Evolutionary conservation across 352 stramenopile genomes (phyloP).

Genomic region (Nothophytophthora sp.): DNA sequence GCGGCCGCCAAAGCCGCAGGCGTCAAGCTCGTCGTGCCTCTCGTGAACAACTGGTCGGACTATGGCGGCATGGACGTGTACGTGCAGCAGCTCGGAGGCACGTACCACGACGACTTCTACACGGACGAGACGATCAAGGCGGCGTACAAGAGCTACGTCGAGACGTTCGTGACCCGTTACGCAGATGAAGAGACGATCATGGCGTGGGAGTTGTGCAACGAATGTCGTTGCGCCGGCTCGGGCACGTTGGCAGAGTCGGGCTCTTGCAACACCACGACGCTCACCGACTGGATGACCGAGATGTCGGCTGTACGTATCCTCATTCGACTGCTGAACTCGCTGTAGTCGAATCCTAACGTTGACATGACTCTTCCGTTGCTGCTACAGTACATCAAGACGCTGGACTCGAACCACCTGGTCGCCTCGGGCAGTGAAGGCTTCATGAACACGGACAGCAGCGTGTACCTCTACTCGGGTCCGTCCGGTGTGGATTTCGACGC

Average conservation of each 20-base stretch:
- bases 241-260: slow-evolving; percentile 21
- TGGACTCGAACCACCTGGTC: slow-evolving; percentile 35
- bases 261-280: slow-evolving; percentile 19
- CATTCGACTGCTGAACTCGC: too few relatives aligned
- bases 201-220: slow-evolving; percentile 27
- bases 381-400: slow-evolving; percentile 32
- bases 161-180: slow-evolving; percentile 24
- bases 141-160: slow-evolving; percentile 33
- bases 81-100: slow-evolving; percentile 28
- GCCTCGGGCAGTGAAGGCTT: slow-evolving; percentile 31
- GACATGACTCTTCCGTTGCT: background rate
- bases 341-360: too few relatives aligned
- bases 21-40: slow-evolving; percentile 35
- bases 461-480: slow-evolving; percentile 35
- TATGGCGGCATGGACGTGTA: slow-evolving; percentile 37
- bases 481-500: slow-evolving; percentile 37
- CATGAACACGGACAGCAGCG: slow-evolving; percentile 37
- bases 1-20: slow-evolving; percentile 29
- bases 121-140: slow-evolving; percentile 28
- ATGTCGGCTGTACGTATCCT: slow-evolving; percentile 33
- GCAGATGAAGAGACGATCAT: slow-evolving; percentile 28
- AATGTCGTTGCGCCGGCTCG: slow-evolving; percentile 30
- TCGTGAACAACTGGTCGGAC: slow-evolving; percentile 40
- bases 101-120: slow-evolving; percentile 37
- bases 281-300: slow-evolving; percentile 32